Evolutionary conservation across 441 rosid species (phyloP).

Genomic region (Corymbia citriodora): DNA sequence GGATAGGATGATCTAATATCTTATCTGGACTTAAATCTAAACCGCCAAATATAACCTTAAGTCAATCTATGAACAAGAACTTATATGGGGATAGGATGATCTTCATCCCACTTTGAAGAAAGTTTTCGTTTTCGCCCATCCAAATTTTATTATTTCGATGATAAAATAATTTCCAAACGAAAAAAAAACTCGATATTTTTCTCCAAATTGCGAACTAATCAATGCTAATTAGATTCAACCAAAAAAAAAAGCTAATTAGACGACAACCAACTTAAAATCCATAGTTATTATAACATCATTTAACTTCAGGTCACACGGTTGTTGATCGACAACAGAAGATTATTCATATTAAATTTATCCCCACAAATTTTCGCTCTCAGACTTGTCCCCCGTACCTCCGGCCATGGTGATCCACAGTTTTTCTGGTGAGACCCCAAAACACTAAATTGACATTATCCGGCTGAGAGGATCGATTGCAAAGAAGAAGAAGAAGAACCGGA

Average conservation of each 20-base stretch:
- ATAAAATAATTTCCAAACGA: rapidly evolving
- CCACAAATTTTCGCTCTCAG: neutral
- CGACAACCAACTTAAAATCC: neutral
- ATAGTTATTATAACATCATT: neutral
- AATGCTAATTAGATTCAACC: neutral
- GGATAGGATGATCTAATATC: too few relatives aligned
- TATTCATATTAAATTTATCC: neutral
- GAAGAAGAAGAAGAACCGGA: neutral
- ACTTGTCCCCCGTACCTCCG: neutral
- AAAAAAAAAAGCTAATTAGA: neutral
- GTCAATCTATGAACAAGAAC: neutral
- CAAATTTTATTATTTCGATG: neutral
- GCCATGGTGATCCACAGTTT: neutral
- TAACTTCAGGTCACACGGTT: neutral
- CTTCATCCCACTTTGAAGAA: neutral
- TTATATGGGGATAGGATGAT: neutral
- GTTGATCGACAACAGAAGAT: neutral
- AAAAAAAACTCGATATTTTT: neutral
- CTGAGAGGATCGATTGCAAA: too few relatives aligned
- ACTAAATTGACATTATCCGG: too few relatives aligned
- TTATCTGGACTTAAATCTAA: too few relatives aligned
- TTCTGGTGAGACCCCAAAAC: neutral
- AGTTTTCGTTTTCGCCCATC: neutral
- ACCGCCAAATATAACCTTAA: neutral
- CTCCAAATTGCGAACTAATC: neutral